Percentiles rank a stretch among this genome's conserved stretches.
These are phyloP conservation scores for Hypoxylon sp. DNA, from an alignment of 2,329 filamentous ascomycete genomes.

Conservation along the genomic window DNA sequence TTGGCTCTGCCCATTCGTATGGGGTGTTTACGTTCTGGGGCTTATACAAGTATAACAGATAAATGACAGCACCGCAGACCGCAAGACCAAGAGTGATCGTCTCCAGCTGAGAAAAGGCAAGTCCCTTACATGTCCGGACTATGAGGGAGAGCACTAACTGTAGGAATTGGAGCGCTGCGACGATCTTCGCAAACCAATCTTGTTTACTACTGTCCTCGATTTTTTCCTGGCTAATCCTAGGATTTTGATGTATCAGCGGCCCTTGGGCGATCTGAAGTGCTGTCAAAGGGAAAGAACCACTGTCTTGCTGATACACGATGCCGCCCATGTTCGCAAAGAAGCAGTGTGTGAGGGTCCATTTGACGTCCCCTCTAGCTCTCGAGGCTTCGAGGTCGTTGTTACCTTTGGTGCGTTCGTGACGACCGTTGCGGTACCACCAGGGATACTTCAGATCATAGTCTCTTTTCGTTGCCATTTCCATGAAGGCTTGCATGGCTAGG, in stretches of 20 bases:
- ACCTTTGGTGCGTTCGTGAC: too few species aligned
- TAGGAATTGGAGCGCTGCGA: background rate
- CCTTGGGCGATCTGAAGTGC: too few species aligned
- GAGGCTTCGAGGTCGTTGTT: too few species aligned
- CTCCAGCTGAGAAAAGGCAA: slow-evolving; percentile 5
- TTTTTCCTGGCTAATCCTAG: background rate
- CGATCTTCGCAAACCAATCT: background rate
- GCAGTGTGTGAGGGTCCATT: background rate
- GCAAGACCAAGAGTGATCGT: background rate
- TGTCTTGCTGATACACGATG: background rate
- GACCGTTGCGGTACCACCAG: background rate
- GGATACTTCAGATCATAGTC: background rate
- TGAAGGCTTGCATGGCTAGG: background rate
- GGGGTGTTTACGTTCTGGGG: background rate
- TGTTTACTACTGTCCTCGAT: background rate
- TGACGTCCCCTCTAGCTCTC: too few species aligned
- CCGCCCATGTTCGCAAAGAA: slow-evolving; percentile 5
- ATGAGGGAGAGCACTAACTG: background rate
- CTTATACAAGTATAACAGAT: background rate
- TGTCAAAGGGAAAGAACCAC: background rate
- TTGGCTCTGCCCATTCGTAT: background rate
- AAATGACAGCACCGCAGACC: background rate
- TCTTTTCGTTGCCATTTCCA: background rate
- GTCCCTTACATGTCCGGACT: background rate
- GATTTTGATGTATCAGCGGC: background rate